phyloP scores from a whole-genome alignment of 148 eudicot genomes.

The Rhododendron henanense region DNA sequence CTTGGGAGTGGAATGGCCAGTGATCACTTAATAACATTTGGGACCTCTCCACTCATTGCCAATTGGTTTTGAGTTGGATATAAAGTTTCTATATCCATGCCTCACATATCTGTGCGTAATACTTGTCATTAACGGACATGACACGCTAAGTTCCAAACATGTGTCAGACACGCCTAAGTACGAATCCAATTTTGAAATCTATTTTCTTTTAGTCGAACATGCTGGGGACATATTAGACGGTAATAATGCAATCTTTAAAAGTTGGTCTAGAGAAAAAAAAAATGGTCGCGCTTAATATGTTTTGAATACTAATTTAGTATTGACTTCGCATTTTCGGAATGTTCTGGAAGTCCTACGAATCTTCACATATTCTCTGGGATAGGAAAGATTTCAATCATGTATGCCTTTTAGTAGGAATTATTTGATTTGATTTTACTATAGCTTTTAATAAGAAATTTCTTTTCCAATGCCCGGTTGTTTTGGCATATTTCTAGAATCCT shows the following conservation, averaged over 20 bases:
- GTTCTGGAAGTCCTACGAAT: neutral
- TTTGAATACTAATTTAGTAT: neutral
- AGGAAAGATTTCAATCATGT: neutral
- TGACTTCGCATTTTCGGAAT: neutral
- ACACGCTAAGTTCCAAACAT: neutral
- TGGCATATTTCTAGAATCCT: neutral
- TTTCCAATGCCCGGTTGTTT: neutral
- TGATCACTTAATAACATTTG: no score
- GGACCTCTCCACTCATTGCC: no score
- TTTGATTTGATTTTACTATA: neutral
- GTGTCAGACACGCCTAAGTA: neutral
- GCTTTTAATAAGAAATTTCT: neutral
- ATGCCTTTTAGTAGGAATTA: neutral
- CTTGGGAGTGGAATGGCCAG: no score
- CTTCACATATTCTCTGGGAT: neutral
- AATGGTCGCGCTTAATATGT: neutral
- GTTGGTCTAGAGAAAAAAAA: neutral
- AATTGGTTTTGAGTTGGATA: no score
- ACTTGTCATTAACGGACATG: neutral
- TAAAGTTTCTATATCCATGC: neutral
- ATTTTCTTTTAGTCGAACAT: neutral
- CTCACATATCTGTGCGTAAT: neutral
- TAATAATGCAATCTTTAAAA: neutral
- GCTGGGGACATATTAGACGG: neutral
- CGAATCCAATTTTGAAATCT: neutral